Evolutionary conservation across 306 rosid genomes (phyloP).

Genomic region (Trifolium pratense): DNA sequence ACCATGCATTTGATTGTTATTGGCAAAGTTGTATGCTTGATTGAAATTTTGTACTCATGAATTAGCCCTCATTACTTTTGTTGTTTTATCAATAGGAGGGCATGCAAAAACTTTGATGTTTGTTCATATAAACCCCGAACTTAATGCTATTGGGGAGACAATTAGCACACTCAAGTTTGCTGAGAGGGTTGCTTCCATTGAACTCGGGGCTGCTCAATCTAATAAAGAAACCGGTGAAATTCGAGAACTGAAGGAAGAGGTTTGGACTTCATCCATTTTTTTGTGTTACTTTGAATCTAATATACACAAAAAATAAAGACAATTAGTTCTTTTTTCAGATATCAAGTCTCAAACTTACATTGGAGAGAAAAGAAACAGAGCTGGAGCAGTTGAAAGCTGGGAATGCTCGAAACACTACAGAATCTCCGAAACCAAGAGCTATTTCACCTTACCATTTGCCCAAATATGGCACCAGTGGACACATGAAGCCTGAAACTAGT

Average conservation of each 20-base stretch:
- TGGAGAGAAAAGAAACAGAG: constrained; percentile 87
- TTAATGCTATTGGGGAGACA: constrained; percentile 89
- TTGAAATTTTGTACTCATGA: constrained; percentile 6
- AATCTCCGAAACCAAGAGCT: constrained; percentile 73
- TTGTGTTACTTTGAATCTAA: constrained; percentile 28
- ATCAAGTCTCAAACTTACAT: constrained; percentile 70
- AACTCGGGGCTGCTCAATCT: constrained; percentile 92
- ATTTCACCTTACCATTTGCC: constrained; percentile 83
- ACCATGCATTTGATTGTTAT: constrained; percentile 13
- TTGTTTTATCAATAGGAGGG: constrained; percentile 67
- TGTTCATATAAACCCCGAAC: constrained; percentile 97
- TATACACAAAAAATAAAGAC: not conserved
- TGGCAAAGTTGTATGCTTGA: not conserved
- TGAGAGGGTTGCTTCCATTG: constrained; percentile 92
- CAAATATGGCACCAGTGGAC: constrained; percentile 54
- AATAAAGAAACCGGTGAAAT: constrained; percentile 93
- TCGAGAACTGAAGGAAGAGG: constrained; percentile 91
- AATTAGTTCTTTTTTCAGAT: constrained; percentile 50
- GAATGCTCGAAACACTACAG: constrained; percentile 51
- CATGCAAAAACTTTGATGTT: constrained; percentile 99
- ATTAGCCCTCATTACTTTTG: not conserved
- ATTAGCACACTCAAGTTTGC: constrained; percentile 98
- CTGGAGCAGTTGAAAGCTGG: constrained; percentile 69
- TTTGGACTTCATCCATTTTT: constrained; percentile 38
- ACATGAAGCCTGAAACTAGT: constrained; percentile 58